Conservation (phyloP, 2,329 filamentous ascomycete genomes). For the Scedosporium minutisporum region DNA sequence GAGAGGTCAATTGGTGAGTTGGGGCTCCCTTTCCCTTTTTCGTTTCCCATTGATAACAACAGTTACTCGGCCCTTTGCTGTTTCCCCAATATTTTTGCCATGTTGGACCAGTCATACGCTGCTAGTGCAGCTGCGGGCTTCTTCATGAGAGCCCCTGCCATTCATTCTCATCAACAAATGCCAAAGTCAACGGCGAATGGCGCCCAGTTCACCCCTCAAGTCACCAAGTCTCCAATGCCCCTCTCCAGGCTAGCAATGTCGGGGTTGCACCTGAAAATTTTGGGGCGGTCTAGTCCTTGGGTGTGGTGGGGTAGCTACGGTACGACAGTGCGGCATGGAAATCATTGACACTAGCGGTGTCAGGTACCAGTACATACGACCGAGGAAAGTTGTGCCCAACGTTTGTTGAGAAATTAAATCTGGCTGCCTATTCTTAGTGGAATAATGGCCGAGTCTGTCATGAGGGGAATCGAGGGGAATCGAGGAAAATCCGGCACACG, state of each 20-base stretch:
- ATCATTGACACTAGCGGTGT: not conserved
- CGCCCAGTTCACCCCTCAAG: not conserved
- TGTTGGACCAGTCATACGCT: not conserved
- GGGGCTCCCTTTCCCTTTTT: not conserved
- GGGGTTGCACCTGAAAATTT: constrained; percentile 2
- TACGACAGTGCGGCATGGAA: not conserved
- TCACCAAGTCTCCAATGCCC: not conserved
- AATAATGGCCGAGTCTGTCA: not conserved
- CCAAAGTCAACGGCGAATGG: not conserved
- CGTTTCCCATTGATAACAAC: not conserved
- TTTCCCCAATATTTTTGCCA: not conserved
- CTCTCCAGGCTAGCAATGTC: not conserved
- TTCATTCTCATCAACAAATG: not conserved
- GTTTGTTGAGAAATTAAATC: constrained; percentile 1
- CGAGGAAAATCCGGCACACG: not conserved
- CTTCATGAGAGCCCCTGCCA: not conserved
- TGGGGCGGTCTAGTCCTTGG: constrained; percentile 4
- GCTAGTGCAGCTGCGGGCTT: not conserved
- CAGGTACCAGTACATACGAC: constrained; percentile 2
- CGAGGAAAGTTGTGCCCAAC: constrained; percentile 1
- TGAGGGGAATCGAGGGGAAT: not conserved
- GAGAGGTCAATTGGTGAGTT: not conserved
- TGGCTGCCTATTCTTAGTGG: not conserved
- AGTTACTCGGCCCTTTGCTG: not conserved
- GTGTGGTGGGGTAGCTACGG: constrained; percentile 3